Evolutionary conservation across 345 rosid genomes (phyloP).

Genomic region (Lepidium didymum): DNA sequence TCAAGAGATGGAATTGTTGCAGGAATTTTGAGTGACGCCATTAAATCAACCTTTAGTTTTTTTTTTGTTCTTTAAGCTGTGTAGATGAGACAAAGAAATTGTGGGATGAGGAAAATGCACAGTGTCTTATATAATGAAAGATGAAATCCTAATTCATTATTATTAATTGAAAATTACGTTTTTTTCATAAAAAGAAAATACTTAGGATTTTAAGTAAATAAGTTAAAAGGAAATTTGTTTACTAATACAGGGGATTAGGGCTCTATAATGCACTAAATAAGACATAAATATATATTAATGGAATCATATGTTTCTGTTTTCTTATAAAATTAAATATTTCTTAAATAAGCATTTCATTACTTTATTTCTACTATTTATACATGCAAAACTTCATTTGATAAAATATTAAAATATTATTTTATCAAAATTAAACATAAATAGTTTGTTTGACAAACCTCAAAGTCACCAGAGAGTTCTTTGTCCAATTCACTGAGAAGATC

Average conservation of each 20-base stretch:
- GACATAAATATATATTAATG: no score
- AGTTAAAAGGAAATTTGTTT: not conserved
- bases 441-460: conserved; percentile 47
- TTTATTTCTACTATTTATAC: no score
- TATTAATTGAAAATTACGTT: not conserved
- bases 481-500: conserved; percentile 67
- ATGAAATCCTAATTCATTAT: not conserved
- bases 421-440: no score
- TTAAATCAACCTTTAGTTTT: no score
- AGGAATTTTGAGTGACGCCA: conserved; percentile 73
- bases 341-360: conserved; percentile 43
- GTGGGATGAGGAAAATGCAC: conserved; percentile 12
- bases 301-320: no score
- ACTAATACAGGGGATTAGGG: not conserved
- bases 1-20: conserved; percentile 56
- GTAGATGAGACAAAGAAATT: no score
- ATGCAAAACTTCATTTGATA: no score
- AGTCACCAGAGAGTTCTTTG: conserved; percentile 70
- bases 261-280: not conserved
- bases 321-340: no score
- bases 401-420: no score
- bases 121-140: conserved; percentile 4
- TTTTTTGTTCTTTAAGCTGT: no score
- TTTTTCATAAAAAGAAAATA: not conserved
- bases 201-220: not conserved